Conservation (phyloP, 495 filamentous ascomycete species). For the Aspergillus mulundensis region DNA sequence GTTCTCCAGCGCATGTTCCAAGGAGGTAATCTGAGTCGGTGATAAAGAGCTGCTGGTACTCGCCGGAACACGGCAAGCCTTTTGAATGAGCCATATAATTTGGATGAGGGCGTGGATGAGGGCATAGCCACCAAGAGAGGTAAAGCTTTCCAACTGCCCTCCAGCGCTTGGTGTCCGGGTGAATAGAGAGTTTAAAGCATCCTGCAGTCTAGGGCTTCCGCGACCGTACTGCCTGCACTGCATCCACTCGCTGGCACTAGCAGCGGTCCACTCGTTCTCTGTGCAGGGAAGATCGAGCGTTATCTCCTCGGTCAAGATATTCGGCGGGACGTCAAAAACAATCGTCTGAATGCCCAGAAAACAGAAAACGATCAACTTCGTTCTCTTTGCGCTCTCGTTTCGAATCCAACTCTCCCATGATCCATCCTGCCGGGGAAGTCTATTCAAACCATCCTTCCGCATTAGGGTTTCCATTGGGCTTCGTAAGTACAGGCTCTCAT, state of each 20-base stretch:
- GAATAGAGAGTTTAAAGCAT: slow-evolving; percentile 31
- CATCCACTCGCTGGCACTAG: slow-evolving; percentile 26
- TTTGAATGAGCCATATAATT: slow-evolving; percentile 63
- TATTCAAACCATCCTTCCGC: slow-evolving; percentile 32
- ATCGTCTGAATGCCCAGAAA: slow-evolving; percentile 50
- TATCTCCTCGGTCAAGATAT: slow-evolving; percentile 60
- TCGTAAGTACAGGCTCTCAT: slow-evolving; percentile 31
- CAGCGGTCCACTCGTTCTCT: slow-evolving; percentile 38
- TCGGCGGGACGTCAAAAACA: slow-evolving; percentile 46
- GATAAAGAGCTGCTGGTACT: slow-evolving; percentile 46
- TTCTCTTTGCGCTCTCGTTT: slow-evolving; percentile 40
- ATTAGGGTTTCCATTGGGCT: slow-evolving; percentile 34
- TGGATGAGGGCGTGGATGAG: slow-evolving; percentile 67
- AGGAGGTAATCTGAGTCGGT: slow-evolving; percentile 51
- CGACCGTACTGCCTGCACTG: slow-evolving; percentile 23
- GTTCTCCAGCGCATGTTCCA: slow-evolving; percentile 55
- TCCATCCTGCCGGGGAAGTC: slow-evolving; percentile 30
- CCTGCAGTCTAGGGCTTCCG: slow-evolving; percentile 32
- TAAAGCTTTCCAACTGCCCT: slow-evolving; percentile 32
- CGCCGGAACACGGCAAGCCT: slow-evolving; percentile 45
- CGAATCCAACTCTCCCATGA: slow-evolving; percentile 49
- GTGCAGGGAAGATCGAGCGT: slow-evolving; percentile 56
- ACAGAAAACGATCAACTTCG: slow-evolving; percentile 45
- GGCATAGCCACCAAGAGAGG: slow-evolving; percentile 62
- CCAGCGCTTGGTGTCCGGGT: slow-evolving; percentile 14